Percentiles rank a stretch among this genome's conserved stretches.
phyloP scores from a whole-genome alignment of 139 green algal species.

The Bryopsis sp. region DNA sequence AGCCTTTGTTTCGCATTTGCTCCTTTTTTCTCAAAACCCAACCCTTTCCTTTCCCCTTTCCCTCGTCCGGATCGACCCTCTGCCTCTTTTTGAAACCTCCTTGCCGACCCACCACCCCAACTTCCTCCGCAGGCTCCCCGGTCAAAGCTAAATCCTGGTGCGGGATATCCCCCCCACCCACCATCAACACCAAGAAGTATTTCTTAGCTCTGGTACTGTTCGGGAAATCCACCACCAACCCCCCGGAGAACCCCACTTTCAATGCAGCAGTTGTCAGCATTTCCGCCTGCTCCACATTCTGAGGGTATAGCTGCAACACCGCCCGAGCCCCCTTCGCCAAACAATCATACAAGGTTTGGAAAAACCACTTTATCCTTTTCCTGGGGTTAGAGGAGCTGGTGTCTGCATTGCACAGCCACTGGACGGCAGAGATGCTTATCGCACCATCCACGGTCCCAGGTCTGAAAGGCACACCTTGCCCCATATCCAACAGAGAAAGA shows the following conservation, averaged over 20 bases:
- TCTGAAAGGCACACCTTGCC: constrained; percentile 70
- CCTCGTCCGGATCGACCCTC: constrained; percentile 21
- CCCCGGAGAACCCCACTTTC: constrained; percentile 85
- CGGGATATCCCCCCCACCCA: constrained; percentile 38
- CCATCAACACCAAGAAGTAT: constrained; percentile 94
- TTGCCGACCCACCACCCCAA: constrained; percentile 41
- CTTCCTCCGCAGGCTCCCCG: constrained; percentile 35
- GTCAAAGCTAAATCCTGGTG: constrained; percentile 36
- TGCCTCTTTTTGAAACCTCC: constrained; percentile 24
- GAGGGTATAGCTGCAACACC: constrained; percentile 75
- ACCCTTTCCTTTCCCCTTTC: constrained; percentile 38
- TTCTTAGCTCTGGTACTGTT: constrained; percentile 93
- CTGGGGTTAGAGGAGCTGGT: constrained; percentile 58
- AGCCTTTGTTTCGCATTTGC: constrained; percentile 65
- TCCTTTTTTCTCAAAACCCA: constrained; percentile 94
- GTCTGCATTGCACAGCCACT: constrained; percentile 97
- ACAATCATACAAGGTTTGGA: constrained; percentile 76
- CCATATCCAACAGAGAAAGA: constrained; percentile 66
- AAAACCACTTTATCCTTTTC: constrained; percentile 66
- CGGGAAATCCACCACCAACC: constrained; percentile 94
- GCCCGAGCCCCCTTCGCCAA: constrained; percentile 68
- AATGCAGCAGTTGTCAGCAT: constrained; percentile 91
- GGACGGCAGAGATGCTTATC: constrained; percentile 70
- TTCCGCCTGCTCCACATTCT: constrained; percentile 69
- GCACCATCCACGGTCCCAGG: constrained; percentile 60